These are phyloP conservation scores for Puya raimondii DNA, from an alignment of 176 grass and related monocot species.

Conservation along the genomic window DNA sequence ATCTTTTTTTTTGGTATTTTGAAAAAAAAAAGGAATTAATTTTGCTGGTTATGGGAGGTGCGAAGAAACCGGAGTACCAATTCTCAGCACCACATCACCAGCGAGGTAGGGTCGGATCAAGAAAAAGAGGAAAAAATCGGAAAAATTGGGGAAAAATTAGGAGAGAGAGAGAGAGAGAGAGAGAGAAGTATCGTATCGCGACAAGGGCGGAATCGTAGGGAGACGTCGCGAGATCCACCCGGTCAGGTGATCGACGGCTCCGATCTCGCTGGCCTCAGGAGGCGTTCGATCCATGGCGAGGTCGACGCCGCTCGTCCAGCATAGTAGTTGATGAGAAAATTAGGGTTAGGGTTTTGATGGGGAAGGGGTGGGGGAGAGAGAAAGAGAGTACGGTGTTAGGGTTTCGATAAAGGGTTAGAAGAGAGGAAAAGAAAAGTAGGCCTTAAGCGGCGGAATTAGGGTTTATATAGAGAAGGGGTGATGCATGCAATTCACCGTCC, in stretches of 20 bases:
- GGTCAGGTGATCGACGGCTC: constrained; percentile 66
- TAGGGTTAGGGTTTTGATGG: background rate
- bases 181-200: constrained; percentile 50
- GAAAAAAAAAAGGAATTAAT: background rate
- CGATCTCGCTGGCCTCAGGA: constrained; percentile 39
- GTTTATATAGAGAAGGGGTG: too few species aligned
- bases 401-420: too few species aligned
- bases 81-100: constrained; percentile 63
- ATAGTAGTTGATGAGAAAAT: background rate
- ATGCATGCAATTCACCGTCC: too few species aligned
- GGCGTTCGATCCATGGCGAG: constrained; percentile 36
- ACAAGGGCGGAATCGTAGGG: constrained; percentile 50
- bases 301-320: constrained; percentile 41
- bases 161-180: background rate
- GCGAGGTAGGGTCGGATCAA: background rate
- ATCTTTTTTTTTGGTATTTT: too few species aligned
- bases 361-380: background rate
- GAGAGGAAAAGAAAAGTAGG: too few species aligned
- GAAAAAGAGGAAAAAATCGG: background rate
- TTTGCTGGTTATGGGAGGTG: constrained; percentile 56
- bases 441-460: too few species aligned
- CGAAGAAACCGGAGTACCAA: constrained; percentile 22
- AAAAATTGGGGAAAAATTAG: background rate
- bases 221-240: constrained; percentile 25
- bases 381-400: background rate